These are phyloP conservation scores for Magnolia kwangsiensis DNA, from an alignment of 164 flowering plant genomes.

Conservation along the genomic window DNA sequence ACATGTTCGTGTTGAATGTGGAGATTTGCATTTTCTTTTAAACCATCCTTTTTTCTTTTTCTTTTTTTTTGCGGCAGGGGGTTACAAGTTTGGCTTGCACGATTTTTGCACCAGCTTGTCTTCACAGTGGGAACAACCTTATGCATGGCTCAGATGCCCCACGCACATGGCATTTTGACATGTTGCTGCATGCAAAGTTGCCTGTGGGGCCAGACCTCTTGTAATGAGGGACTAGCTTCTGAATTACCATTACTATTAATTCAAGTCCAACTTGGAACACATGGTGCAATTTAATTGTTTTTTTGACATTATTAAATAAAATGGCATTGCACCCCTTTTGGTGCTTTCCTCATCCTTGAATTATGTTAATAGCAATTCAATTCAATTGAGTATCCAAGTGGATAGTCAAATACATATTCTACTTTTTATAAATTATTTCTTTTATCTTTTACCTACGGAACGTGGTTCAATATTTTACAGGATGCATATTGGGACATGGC, in stretches of 20 bases:
- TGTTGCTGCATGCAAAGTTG: no score
- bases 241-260: no score
- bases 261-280: no score
- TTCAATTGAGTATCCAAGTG: neutral
- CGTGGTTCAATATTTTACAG: slow-evolving; percentile 30
- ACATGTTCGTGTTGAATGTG: neutral
- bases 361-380: no score
- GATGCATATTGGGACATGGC: slow-evolving; percentile 89
- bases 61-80: no score
- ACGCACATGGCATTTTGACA: neutral
- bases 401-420: no score
- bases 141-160: neutral
- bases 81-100: neutral
- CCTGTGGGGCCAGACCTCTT: no score
- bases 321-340: neutral
- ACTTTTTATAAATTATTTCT: neutral
- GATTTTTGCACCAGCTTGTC: neutral
- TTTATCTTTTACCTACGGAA: no score
- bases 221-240: no score
- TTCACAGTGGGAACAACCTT: neutral
- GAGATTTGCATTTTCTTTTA: neutral
- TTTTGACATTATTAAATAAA: no score
- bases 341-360: neutral
- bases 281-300: no score
- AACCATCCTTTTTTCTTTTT: neutral